phyloP scores from a whole-genome alignment of 2,329 filamentous ascomycete genomes.

The Sarocladium oryzae region DNA sequence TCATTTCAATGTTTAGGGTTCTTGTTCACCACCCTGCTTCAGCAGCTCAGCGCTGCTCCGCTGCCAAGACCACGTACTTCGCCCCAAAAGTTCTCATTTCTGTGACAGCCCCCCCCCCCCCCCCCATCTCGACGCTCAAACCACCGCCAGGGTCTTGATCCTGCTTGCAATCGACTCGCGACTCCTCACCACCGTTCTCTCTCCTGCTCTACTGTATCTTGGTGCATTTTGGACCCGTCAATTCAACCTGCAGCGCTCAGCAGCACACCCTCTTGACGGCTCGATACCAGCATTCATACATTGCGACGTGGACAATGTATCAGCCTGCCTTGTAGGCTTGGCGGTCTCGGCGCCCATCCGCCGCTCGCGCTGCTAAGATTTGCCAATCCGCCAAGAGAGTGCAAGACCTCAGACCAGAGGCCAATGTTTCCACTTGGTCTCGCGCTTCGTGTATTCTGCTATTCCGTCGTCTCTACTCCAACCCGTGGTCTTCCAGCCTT shows the following conservation, averaged over 20 bases:
- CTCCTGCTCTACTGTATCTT: neutral
- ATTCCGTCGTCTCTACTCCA: neutral
- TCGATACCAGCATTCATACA: neutral
- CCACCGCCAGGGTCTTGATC: neutral
- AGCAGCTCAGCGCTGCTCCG: neutral
- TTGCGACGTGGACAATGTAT: conserved; percentile 22
- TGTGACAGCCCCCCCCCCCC: neutral
- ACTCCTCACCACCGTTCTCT: neutral
- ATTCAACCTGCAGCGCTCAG: neutral
- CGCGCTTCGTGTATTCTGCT: neutral
- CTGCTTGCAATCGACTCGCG: neutral
- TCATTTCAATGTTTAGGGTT: neutral
- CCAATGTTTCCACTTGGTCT: conserved; percentile 2
- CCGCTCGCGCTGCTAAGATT: conserved; percentile 20
- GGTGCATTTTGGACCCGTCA: neutral
- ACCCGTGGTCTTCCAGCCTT: neutral
- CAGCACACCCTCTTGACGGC: neutral
- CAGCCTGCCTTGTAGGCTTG: conserved; percentile 19
- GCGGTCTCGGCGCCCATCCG: conserved; percentile 24
- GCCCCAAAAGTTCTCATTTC: conserved; percentile 6
- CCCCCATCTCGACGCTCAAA: neutral
- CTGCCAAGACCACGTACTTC: neutral
- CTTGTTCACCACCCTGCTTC: neutral
- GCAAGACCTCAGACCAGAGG: conserved; percentile 17
- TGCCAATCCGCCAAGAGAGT: conserved; percentile 23